Evolutionary conservation across 306 rosid genomes (phyloP), one percentile per base, ranked within the genome.

Genomic region (Pyrus betulifolia): DNA sequence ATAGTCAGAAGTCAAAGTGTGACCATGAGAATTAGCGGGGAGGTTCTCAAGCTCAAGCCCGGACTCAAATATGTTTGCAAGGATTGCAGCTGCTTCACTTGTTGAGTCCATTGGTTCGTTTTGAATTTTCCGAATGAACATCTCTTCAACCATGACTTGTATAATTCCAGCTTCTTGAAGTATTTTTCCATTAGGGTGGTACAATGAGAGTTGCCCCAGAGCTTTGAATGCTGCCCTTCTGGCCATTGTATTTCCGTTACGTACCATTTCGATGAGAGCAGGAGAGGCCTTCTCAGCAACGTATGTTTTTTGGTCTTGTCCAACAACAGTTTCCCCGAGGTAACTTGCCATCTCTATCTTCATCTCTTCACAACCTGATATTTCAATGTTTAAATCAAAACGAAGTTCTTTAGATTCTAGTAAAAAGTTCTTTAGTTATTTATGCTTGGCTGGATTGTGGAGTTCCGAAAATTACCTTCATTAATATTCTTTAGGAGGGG

Each of bases 301-400:
- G 27, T 46, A 44, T 63, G 69, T 69, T 67, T 74, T 74, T 44
- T 67, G 69, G 72, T 82, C 88, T 22, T 78, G 79, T 55, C 79
- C 84, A 22, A 87, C 71, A 60, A 82, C 85, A 61, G 71, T 82
- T 74, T 84, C 85, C 72, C 88, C 88, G 42, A 87, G 88, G 82
- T 75, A 85, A 78, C 82, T 75, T 40, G 88, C 91, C 88, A 85
- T 85, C 69, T 75, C 80, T 23, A 58, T 71, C 46, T 79, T 82
- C 67, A 27, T 82, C 67, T 80, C 88, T 79, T 82, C 86, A 60
- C 65, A 22, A 58, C 91, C 91, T 87, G 82, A 22, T 25, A 33
- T 46, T 38, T 38, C 42, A 38, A 38, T 38, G 42, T 38, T 38
- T 38, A 38, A 38, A 38, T 38, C 42, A 38, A 6, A 38, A 38